Evolutionary conservation across 1,139 yeast genomes (phyloP).

Genomic region (Yamadazyma dendronema): DNA sequence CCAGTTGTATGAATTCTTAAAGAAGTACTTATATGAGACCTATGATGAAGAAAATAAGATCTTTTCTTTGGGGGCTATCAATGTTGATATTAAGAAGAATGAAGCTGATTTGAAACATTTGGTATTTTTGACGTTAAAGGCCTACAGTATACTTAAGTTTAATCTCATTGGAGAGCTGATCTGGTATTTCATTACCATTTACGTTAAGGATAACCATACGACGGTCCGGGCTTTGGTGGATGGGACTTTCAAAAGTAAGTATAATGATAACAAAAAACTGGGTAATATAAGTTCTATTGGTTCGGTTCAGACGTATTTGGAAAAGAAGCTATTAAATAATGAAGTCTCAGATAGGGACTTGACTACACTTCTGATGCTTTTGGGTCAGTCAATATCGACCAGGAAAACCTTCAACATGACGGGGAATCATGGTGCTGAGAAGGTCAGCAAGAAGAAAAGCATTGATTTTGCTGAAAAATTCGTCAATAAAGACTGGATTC

Average conservation of each 20-base stretch:
- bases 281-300: slow-evolving; percentile 49
- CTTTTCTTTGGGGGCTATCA: slow-evolving; percentile 66
- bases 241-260: slow-evolving; percentile 48
- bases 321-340: slow-evolving; percentile 41
- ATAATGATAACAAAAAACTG: slow-evolving; percentile 50
- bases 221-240: slow-evolving; percentile 53
- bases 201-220: slow-evolving; percentile 44
- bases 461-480: slow-evolving; percentile 51
- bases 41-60: slow-evolving; percentile 57
- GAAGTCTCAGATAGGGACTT: slow-evolving; percentile 46
- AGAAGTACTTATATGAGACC: slow-evolving; percentile 58
- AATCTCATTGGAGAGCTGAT: slow-evolving; percentile 56
- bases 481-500: slow-evolving; percentile 56
- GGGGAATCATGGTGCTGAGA: not conserved
- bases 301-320: slow-evolving; percentile 44
- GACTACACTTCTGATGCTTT: slow-evolving; percentile 38
- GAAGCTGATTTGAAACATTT: slow-evolving; percentile 46
- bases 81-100: slow-evolving; percentile 61
- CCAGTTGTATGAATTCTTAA: slow-evolving; percentile 55
- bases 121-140: slow-evolving; percentile 52
- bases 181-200: slow-evolving; percentile 62
- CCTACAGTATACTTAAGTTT: slow-evolving; percentile 52
- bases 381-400: slow-evolving; percentile 37
- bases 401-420: slow-evolving; percentile 12
- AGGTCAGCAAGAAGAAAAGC: slow-evolving; percentile 19